Percentiles rank a stretch among this genome's conserved stretches.
Conservation (phyloP, 129 eudicot species). For the Solidago caesia region DNA sequence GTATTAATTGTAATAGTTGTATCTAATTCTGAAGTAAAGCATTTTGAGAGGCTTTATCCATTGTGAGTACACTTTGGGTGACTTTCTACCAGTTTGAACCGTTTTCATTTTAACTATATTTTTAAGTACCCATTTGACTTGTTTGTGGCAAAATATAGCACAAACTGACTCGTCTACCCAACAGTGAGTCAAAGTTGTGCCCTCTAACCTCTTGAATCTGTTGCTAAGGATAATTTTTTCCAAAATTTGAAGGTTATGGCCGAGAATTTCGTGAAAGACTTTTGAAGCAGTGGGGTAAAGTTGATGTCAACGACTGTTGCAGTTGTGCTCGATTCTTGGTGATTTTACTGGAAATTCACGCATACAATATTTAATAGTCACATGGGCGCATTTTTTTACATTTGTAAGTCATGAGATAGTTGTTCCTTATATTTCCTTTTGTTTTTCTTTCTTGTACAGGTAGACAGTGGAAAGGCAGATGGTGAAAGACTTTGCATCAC, state of each 20-base stretch:
- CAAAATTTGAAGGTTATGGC: conserved; percentile 48
- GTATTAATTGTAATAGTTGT: too few relatives aligned
- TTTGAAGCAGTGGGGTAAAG: conserved; percentile 47
- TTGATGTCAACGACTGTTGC: conserved; percentile 52
- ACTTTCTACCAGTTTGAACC: too few relatives aligned
- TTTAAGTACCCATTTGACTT: too few relatives aligned
- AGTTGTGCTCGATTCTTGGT: conserved; percentile 43
- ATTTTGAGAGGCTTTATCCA: too few relatives aligned
- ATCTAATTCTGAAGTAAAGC: too few relatives aligned
- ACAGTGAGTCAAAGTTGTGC: too few relatives aligned
- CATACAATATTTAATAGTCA: neutral
- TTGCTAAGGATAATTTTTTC: neutral
- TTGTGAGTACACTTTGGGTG: too few relatives aligned
- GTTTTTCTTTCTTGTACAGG: conserved; percentile 25
- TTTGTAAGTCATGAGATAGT: neutral
- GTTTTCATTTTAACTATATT: too few relatives aligned
- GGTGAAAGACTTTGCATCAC: conserved; percentile 47
- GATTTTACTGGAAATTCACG: neutral
- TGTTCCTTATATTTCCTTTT: neutral
- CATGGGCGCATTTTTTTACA: neutral
- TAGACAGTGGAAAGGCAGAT: conserved; percentile 42
- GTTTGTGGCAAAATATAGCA: too few relatives aligned
- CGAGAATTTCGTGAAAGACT: conserved; percentile 49
- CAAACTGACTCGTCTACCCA: too few relatives aligned
- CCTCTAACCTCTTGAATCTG: neutral